These are phyloP conservation scores for slime mould (Dictyostelium discoideum) DNA, from an alignment of 78 protist species.

Conservation along the genomic window dicty_2.7 NC_007089.4:6211001-6211500, in stretches of 20 bases:
- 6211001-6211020: slow-evolving; percentile 59
- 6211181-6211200: slow-evolving; percentile 52
- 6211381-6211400: slow-evolving; percentile 2
- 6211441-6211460: slow-evolving; percentile 29
- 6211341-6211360: slow-evolving; percentile 34
- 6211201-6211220: slow-evolving; percentile 34
- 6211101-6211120: neutral
- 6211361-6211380: slow-evolving; percentile 52
- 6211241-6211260: neutral
- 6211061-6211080: slow-evolving; percentile 31
- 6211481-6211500: neutral
- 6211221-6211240: neutral
- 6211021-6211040: slow-evolving; percentile 16
- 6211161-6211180: slow-evolving; percentile 2
- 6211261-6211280: slow-evolving; percentile 7
- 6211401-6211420: neutral
- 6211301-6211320: slow-evolving; percentile 38
- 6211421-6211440: neutral
- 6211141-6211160: neutral
- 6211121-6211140: neutral
- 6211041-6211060: slow-evolving; percentile 49
- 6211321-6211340: slow-evolving; percentile 21
- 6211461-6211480: slow-evolving; percentile 48
- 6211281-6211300: slow-evolving; percentile 17
- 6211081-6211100: slow-evolving; percentile 31